Percentiles rank a stretch among this genome's conserved stretches.
These are phyloP conservation scores for Coemansia sp. DNA, from an alignment of 192 early-diverging fungal species.

Conservation along the genomic window DNA sequence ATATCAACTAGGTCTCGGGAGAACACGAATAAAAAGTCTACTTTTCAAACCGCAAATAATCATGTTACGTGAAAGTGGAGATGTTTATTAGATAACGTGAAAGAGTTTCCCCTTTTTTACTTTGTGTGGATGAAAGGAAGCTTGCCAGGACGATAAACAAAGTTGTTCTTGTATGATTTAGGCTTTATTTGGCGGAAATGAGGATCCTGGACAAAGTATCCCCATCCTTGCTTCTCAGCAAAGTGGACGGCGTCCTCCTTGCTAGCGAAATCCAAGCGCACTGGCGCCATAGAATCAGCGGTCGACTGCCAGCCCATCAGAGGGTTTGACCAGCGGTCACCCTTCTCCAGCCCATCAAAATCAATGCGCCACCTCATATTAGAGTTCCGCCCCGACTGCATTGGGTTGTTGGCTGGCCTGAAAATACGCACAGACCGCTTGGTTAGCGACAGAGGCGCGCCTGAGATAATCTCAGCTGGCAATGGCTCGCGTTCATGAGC, in stretches of 20 bases:
- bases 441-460: slow-evolving; percentile 57
- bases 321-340: slow-evolving; percentile 89
- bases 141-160: slow-evolving; percentile 77
- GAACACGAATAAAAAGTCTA: too few species aligned
- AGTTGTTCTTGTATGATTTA: slow-evolving; percentile 92
- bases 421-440: slow-evolving; percentile 84
- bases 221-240: slow-evolving; percentile 96
- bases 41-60: too few species aligned
- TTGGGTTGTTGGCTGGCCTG: slow-evolving; percentile 77
- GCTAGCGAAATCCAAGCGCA: slow-evolving; percentile 76
- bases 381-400: slow-evolving; percentile 78
- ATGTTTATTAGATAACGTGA: not conserved
- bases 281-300: slow-evolving; percentile 79
- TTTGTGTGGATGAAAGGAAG: slow-evolving; percentile 84
- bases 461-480: slow-evolving; percentile 47
- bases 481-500: slow-evolving; percentile 50
- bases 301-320: slow-evolving; percentile 89
- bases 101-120: slow-evolving; percentile 39
- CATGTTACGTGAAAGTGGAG: not conserved
- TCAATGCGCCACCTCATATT: slow-evolving; percentile 85
- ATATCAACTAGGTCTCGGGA: slow-evolving; percentile 33
- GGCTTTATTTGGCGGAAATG: slow-evolving; percentile 72
- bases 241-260: slow-evolving; percentile 91
- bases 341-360: slow-evolving; percentile 77
- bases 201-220: slow-evolving; percentile 90